Percentiles rank a stretch among this genome's conserved stretches.
phyloP scores from a whole-genome alignment of 345 rosid species.

The Syzygium jambos region DNA sequence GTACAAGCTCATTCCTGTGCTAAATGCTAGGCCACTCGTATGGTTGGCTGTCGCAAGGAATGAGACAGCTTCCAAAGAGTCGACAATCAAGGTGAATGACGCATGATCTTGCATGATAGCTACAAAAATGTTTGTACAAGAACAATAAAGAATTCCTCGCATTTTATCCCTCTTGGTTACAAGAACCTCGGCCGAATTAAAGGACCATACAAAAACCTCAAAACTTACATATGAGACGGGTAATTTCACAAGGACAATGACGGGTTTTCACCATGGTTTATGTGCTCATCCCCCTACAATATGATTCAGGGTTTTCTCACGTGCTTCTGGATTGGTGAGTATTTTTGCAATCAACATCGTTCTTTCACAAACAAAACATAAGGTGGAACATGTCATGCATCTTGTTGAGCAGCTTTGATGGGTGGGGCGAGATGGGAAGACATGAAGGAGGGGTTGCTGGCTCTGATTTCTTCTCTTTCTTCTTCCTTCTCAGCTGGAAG shows the following conservation, averaged over 20 bases:
- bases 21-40: neutral
- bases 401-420: constrained; percentile 60
- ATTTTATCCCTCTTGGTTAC: neutral
- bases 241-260: neutral
- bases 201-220: neutral
- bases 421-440: constrained; percentile 48
- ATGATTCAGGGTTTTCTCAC: neutral
- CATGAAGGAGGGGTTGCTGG: constrained; percentile 31
- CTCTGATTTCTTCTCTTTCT: constrained; percentile 44
- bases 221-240: neutral
- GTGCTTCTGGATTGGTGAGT: neutral
- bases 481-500: constrained; percentile 85
- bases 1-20: neutral
- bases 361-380: constrained; percentile 52
- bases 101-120: neutral
- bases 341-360: neutral
- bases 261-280: neutral
- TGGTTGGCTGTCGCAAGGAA: neutral
- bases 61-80: neutral
- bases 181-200: neutral
- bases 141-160: neutral
- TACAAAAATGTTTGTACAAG: neutral
- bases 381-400: constrained; percentile 68
- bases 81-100: neutral
- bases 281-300: neutral